phyloP scores from a whole-genome alignment of 2,329 filamentous ascomycete species.

The Aureobasidium sp. region DNA sequence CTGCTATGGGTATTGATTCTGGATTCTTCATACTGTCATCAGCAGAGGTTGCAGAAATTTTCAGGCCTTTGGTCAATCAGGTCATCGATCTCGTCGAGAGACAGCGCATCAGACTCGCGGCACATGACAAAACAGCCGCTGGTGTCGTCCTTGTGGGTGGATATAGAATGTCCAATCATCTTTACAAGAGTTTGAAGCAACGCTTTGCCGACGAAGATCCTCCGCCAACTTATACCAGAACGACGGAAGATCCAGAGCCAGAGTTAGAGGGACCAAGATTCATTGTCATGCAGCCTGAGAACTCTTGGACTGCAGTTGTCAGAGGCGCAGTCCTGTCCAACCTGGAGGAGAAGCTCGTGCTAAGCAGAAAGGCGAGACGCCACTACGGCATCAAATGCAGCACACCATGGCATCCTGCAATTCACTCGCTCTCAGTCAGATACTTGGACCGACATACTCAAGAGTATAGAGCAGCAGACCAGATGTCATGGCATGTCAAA shows the following conservation, averaged over 20 bases:
- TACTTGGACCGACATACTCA: too few relatives aligned
- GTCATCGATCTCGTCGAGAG: slow-evolving; percentile 37
- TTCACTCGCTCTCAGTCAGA: too few relatives aligned
- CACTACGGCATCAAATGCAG: too few relatives aligned
- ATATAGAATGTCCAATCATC: slow-evolving; percentile 66
- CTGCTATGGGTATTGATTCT: slow-evolving; percentile 65
- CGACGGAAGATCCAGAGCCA: too few relatives aligned
- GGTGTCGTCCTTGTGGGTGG: slow-evolving; percentile 78
- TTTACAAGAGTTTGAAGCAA: slow-evolving; percentile 62
- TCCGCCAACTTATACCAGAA: slow-evolving; percentile 36
- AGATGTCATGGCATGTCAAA: too few relatives aligned
- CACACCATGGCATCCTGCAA: too few relatives aligned
- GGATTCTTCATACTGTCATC: slow-evolving; percentile 69
- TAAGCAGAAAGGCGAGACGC: neutral
- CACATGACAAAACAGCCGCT: slow-evolving; percentile 35
- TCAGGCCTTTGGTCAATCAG: slow-evolving; percentile 57
- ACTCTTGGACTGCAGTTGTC: slow-evolving; percentile 73
- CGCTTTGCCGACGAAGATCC: slow-evolving; percentile 52
- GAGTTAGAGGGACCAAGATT: too few relatives aligned
- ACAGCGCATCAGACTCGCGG: slow-evolving; percentile 36
- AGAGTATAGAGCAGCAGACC: too few relatives aligned
- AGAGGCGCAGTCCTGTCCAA: slow-evolving; percentile 63
- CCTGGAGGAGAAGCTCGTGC: neutral
- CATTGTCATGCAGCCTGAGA: slow-evolving; percentile 67
- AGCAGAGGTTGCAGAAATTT: slow-evolving; percentile 56